Evolutionary conservation across 2,329 filamentous ascomycete species (phyloP), one percentile per base, ranked within the genome.

Genomic region (Monilinia vaccinii-corymbosi): DNA sequence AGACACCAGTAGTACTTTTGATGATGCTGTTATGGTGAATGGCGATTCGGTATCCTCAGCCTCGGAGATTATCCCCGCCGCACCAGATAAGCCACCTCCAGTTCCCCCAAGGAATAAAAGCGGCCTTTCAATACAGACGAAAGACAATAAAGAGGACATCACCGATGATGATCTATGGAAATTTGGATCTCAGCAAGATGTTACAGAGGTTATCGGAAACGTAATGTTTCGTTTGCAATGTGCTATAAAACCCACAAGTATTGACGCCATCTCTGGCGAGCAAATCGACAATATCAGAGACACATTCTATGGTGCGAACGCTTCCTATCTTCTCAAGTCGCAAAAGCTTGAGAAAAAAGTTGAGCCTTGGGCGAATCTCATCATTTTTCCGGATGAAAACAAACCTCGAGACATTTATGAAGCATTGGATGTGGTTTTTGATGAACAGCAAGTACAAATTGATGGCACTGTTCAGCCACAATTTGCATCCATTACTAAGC

Each of bases 141-240:
- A 59, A 44, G 68, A 47, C 11, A 69, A 47, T 13, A 70, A 67
- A 44, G 60, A 67, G n/a, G 47, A 56, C n/a, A 65, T 66, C n/a
- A 60, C 69, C 7, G 65, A 70, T n/a, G 67, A 69, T 32, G 68
- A 72, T 44, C 56, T 71, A 44, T 71, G 70, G 67, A 69, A 63
- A 56, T 73, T 72, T 67, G 71, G 71, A 25, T 66, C 70, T 38
- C 94, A 99, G 70, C 92, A 99, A 74, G 94, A 99, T 74, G 93
- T 97, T 5, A 91, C 91, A 14, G 94, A 99, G 73, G 93, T 97
- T 49, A 92, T 97, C 76, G 91, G 91, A 61, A 94, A 93, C 68
- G 89, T 96, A 31, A 83, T 97, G 61, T 91, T 93, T 70, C 88
- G 94, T 55, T 78, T 97, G n/a, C 89, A 94, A 69, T 91, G 89